Base-by-base conservation (phyloP, 352 stramenopile genomes). In the Phytophthora idaei region DNA sequence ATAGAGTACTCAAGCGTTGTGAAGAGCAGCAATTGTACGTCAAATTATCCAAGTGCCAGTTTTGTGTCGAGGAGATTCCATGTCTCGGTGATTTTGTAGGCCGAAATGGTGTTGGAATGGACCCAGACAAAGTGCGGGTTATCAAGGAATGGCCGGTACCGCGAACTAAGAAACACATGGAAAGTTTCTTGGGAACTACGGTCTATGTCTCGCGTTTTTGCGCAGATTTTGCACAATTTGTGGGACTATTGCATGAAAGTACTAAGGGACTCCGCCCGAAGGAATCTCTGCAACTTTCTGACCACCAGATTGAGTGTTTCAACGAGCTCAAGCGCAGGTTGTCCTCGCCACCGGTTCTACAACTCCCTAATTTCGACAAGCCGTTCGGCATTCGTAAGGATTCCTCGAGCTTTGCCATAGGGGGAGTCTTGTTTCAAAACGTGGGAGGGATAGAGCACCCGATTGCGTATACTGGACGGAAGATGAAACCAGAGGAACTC, bases 81-180 rank as follows among this genome's bases (percentile, higher is more conserved):
- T 57, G 37, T 21, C 5, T 65, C 5, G 47, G 57, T 12, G 57
- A 65, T 15, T 65, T 58, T 32, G 47, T 58, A 17, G 37, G 49
- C 3, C 25, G 36, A 2, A 58, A 52, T 1, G 48, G 39, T 34
- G 48, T 53, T 9, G 28, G 36, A 2, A 65, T 59, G 48, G 58
- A 59, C 15, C 39, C 29, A n/a, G 49, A 59, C 10, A 53, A 65
- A 14, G 21, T 61, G 0, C 44, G 53, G 9, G 52, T 52, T 11
- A 64, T 64, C 48, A 3, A 4, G 5, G 34, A 52, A 44, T 64
- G 21, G 48, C 47, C 57, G 1, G 9, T 51, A 2, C 46, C 34
- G 0, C 42, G 14, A 12, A 57, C 57, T 0, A 56, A 64, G 21
- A 55, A 55, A 15, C 48, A 41, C n/a, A 57, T 51, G 3, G 39